phyloP scores from a whole-genome alignment of 345 rosid genomes.

The Trapa incisa region DNA sequence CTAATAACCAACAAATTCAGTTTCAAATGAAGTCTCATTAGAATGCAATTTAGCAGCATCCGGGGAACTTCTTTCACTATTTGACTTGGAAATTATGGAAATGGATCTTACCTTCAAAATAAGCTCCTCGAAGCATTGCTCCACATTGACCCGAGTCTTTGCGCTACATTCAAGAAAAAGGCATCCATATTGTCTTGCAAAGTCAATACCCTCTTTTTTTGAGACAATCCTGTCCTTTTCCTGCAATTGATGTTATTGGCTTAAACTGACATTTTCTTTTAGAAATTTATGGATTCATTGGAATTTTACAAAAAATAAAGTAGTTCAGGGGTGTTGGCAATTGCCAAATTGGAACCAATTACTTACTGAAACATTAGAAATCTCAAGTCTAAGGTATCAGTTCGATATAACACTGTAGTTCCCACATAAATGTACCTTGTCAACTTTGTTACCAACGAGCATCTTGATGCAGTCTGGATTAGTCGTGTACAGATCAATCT shows the following conservation, averaged over 20 bases:
- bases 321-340: not conserved
- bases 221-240: conserved; percentile 51
- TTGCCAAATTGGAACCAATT: not conserved
- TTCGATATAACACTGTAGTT: not conserved
- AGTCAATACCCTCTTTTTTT: conserved; percentile 47
- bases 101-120: conserved; percentile 29
- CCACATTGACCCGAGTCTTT: conserved; percentile 44
- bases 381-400: not conserved
- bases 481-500: conserved; percentile 68
- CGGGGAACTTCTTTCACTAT: not conserved
- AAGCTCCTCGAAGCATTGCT: conserved; percentile 59
- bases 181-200: conserved; percentile 55
- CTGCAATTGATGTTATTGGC: conserved; percentile 18
- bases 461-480: conserved; percentile 74
- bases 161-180: conserved; percentile 63
- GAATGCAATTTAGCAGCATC: not conserved
- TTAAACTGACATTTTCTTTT: not conserved
- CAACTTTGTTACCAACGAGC: conserved; percentile 92
- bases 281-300: not conserved
- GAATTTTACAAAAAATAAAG: not conserved
- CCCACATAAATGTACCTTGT: conserved; percentile 34
- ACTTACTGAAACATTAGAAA: not conserved
- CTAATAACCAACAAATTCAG: not conserved
- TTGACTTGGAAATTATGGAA: not conserved
- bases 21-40: not conserved